phyloP scores from a whole-genome alignment of 257 asterid species.

The Thymus mandschuricus region DNA sequence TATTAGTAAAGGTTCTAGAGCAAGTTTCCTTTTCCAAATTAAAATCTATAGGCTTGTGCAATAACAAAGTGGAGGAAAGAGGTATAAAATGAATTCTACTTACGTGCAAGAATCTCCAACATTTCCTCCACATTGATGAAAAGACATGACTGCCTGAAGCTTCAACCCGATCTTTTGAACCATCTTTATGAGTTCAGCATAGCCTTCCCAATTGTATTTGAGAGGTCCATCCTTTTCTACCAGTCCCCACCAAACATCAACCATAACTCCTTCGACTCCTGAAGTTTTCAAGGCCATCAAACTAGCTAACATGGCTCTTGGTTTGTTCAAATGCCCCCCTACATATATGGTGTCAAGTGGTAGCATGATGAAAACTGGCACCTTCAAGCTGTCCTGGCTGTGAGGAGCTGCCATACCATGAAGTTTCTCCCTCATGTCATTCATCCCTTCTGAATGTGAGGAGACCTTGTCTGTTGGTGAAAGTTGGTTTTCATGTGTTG shows the following conservation, averaged over 20 bases:
- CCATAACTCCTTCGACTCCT: constrained; percentile 95
- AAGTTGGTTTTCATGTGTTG: constrained; percentile 47
- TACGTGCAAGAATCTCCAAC: constrained; percentile 97
- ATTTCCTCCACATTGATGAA: constrained; percentile 94
- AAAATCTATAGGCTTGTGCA: constrained; percentile 3
- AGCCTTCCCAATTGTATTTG: constrained; percentile 92
- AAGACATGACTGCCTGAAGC: constrained; percentile 92
- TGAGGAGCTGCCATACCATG: constrained; percentile 48
- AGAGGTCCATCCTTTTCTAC: constrained; percentile 90
- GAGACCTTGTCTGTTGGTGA: constrained; percentile 29
- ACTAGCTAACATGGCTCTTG: constrained; percentile 83
- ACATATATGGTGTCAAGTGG: constrained; percentile 76
- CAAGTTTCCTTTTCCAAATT: constrained; percentile 8
- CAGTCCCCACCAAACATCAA: constrained; percentile 96
- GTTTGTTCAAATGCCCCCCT: constrained; percentile 68
- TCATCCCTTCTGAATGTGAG: constrained; percentile 38
- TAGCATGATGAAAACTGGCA: constrained; percentile 90
- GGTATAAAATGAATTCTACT: background rate
- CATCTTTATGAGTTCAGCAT: constrained; percentile 76
- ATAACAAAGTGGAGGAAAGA: background rate
- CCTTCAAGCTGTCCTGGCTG: constrained; percentile 44
- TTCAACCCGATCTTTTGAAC: constrained; percentile 72
- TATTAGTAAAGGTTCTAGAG: background rate
- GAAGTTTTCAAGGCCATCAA: constrained; percentile 85
- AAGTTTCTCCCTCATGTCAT: constrained; percentile 53